Base-by-base conservation (phyloP, 1,284 basidiomycete genomes). In the Sporisorium sorghi region DNA sequence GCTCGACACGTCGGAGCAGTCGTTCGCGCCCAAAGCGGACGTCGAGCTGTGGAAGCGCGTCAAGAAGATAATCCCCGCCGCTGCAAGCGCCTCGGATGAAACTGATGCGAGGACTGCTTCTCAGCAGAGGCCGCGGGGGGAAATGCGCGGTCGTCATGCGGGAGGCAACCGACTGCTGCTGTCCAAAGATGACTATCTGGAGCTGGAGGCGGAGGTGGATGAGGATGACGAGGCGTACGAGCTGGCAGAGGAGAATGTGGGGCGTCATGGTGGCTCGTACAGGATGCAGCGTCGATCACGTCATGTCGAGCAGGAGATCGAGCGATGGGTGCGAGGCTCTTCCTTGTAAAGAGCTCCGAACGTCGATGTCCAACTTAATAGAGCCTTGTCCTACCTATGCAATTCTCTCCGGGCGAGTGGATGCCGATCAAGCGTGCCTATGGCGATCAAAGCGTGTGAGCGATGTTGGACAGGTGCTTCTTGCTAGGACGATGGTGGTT, bases 241-340 rank as follows among this genome's bases (percentile, higher is more conserved):
- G 21, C 1, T 11, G 40, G 42, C 6, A 4, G 56, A 66, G n/a
- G 33, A 43, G 2, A 39, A 12, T 5, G 19, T 28, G 5, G 32
- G 24, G 5, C 58, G 51, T 14, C 28, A 12, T 15, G 40, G 12
- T 17, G 44, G 49, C 2, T 62, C 52, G 40, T 42, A 52, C 26
- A 54, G 44, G 53, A 56, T 40, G 49, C 68, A 71, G 33, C 62
- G 62, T 24, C 55, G 64, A 33, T 73, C 64, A 33, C 59, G 64
- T n/a, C 70, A 73, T 52, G 58, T 73, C 19, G 59, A 73, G 48
- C 70, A 73, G 32, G 70, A 73, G 61, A 49, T 73, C 14, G 56
- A 73, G 32, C 56, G 70, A 7, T 73, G 64, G 64, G 64, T 68
- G 10, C 63, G 63, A 32, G 63, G 69, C 42, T 48, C 37, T 69